These are phyloP conservation scores for Ogataea nonfermentans DNA, from an alignment of 805 yeast genomes.

Conservation along the genomic window DNA sequence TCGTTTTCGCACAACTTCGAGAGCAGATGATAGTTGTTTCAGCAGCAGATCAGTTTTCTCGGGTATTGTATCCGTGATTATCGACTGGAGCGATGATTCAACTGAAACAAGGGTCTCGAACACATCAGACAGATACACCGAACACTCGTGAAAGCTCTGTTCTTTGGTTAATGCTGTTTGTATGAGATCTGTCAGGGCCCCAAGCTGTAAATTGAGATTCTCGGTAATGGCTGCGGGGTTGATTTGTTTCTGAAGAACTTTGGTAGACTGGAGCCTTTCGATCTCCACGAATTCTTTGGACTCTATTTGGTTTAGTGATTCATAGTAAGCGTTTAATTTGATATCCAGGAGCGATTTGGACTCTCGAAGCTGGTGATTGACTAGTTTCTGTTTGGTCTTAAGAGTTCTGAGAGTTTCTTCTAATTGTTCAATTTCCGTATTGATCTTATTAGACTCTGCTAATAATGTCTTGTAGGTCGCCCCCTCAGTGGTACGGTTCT, in stretches of 20 bases:
- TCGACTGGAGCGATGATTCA: slow-evolving; percentile 23
- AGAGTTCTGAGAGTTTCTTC: slow-evolving; percentile 37
- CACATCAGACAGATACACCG: slow-evolving; percentile 26
- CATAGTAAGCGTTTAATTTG: slow-evolving; percentile 43
- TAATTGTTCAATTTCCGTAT: slow-evolving; percentile 38
- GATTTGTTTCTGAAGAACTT: slow-evolving; percentile 13
- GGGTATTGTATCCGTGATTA: slow-evolving; percentile 15
- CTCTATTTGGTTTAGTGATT: slow-evolving; percentile 29
- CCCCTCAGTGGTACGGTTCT: slow-evolving; percentile 42
- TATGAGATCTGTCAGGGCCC: slow-evolving; percentile 27
- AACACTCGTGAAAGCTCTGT: slow-evolving; percentile 23
- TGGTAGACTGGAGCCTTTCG: slow-evolving; percentile 12
- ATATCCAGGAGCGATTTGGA: slow-evolving; percentile 52
- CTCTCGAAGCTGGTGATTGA: slow-evolving; percentile 40
- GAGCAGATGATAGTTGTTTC: slow-evolving; percentile 8
- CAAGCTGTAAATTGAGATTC: slow-evolving; percentile 25
- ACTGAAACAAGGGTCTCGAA: slow-evolving; percentile 25
- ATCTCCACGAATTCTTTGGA: slow-evolving; percentile 22
- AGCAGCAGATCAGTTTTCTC: slow-evolving; percentile 19
- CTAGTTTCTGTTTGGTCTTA: slow-evolving; percentile 34
- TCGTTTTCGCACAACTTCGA: slow-evolving; percentile 1
- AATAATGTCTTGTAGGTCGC: slow-evolving; percentile 38
- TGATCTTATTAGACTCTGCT: slow-evolving; percentile 34
- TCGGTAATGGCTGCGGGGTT: slow-evolving; percentile 23
- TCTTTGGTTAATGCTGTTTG: slow-evolving; percentile 19